Percentiles rank a stretch among this genome's conserved stretches.
phyloP scores from a whole-genome alignment of 305 asterid species.

The Fraxinus dipetala region DNA sequence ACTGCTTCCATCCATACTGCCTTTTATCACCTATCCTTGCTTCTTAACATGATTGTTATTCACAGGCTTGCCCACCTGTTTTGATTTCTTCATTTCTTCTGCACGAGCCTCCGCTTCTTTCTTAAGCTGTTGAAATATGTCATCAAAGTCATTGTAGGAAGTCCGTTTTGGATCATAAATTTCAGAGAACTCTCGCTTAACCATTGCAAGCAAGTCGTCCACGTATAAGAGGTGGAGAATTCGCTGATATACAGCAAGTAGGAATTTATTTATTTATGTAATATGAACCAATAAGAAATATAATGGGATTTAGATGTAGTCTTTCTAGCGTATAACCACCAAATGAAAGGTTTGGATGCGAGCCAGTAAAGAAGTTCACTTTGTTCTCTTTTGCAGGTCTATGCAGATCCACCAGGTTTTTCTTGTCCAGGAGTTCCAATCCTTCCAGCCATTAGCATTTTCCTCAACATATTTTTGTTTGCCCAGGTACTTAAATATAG shows the following conservation, averaged over 20 bases:
- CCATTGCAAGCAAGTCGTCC: constrained; percentile 80
- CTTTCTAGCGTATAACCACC: not conserved
- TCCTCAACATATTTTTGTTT: constrained; percentile 73
- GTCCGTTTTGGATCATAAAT: constrained; percentile 70
- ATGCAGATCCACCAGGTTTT: constrained; percentile 63
- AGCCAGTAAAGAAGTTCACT: not conserved
- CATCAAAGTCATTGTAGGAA: constrained; percentile 67
- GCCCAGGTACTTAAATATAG: constrained; percentile 67
- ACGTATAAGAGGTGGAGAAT: constrained; percentile 89
- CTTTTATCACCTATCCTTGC: constrained; percentile 67
- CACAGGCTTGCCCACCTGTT: constrained; percentile 59
- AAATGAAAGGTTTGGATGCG: not conserved
- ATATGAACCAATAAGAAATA: not conserved
- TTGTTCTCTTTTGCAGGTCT: constrained; percentile 40
- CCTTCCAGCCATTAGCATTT: constrained; percentile 75
- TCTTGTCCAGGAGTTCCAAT: constrained; percentile 93
- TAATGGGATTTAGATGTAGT: not conserved
- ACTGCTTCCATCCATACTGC: constrained; percentile 58
- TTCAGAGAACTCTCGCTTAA: constrained; percentile 66
- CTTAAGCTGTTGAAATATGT: constrained; percentile 79
- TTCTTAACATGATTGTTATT: constrained; percentile 53
- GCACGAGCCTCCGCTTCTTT: constrained; percentile 91
- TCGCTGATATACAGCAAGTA: constrained; percentile 70
- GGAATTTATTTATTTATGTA: not conserved
- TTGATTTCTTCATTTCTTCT: constrained; percentile 77